Evolutionary conservation across 768 basidiomycete species (phyloP), one percentile per base, ranked within the genome.

Genomic region (Hysterangium stoloniferum): DNA sequence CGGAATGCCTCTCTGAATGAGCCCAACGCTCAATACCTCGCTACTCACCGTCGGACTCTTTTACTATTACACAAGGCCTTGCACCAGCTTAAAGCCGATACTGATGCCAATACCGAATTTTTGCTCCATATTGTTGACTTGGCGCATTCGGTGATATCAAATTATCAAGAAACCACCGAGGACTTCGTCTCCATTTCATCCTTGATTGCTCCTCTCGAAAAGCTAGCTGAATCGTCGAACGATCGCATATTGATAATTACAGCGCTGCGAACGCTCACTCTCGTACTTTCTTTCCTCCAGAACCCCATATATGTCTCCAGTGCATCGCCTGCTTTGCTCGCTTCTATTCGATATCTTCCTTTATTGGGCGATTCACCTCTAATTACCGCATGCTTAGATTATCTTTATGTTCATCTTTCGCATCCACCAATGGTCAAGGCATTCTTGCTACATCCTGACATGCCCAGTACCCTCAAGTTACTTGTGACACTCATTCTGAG

Each of bases 1-100:
- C 79, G 93, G n/a, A 96, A 96, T 63, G 77, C 63, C n/a, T 56
- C 83, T n/a, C 66, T 84, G 36, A 75, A 81, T 54, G 80, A 84
- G 38, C 70, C 72, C 45, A 91, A 89, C 56, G 77, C 78, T 3
- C 63, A 69, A 34, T 79, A 84, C 52, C 69, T 93, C 25, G 66
- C 75, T 2, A 66, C 64, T 19, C 77, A 81, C 55, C 70, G 76
- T 12, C 78, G 80, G 36, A 84, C 85, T 2, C 69, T 82, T 47
- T 75, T 80, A 11, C 66, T 93, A 7, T 71, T 90, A 19, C 70
- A 85, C 52, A 76, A 77, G 35, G 73, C 84, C 0, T 68, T 95
- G 47, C 73, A 75, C 57, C 75, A 76, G 52, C 75, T 90, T 40
- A 69, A 79, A 51, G 68, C 72, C 11, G 69, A 75, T 37, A 69